Evolutionary conservation across 2,329 filamentous ascomycete genomes (phyloP).

Genomic region (Penicillium sp.): DNA sequence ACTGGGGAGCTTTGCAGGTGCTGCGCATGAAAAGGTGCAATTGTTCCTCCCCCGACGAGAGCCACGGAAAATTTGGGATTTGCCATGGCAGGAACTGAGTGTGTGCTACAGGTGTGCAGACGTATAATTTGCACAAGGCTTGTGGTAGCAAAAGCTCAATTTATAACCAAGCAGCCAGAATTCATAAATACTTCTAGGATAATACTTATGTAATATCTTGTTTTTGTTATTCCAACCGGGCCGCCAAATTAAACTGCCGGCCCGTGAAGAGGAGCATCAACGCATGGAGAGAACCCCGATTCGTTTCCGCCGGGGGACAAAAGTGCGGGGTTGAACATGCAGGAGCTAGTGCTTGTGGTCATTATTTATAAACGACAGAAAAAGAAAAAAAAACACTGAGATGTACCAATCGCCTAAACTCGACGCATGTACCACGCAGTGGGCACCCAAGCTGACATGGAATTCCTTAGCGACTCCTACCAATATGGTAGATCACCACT

Average conservation of each 20-base stretch:
- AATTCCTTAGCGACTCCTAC: constrained; percentile 14
- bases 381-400: too few species aligned
- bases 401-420: too few species aligned
- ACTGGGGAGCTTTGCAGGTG: constrained; percentile 11
- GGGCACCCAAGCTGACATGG: constrained; percentile 6
- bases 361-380: too few species aligned
- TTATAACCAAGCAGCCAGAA: too few species aligned
- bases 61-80: constrained; percentile 8
- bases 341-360: too few species aligned
- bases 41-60: constrained; percentile 15
- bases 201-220: background rate
- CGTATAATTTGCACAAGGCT: too few species aligned
- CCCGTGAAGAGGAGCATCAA: background rate
- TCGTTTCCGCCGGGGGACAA: background rate
- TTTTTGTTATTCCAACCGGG: background rate
- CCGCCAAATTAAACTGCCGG: background rate
- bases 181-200: too few species aligned
- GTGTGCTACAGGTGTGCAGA: too few species aligned
- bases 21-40: constrained; percentile 14
- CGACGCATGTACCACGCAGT: background rate
- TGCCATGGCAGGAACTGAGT: background rate
- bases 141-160: too few species aligned
- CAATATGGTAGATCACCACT: constrained; percentile 15
- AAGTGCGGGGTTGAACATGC: too few species aligned
- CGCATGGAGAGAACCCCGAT: background rate